These are phyloP conservation scores for Strobilomyces echinocephalus DNA, from an alignment of 768 basidiomycete species.

Conservation along the genomic window DNA sequence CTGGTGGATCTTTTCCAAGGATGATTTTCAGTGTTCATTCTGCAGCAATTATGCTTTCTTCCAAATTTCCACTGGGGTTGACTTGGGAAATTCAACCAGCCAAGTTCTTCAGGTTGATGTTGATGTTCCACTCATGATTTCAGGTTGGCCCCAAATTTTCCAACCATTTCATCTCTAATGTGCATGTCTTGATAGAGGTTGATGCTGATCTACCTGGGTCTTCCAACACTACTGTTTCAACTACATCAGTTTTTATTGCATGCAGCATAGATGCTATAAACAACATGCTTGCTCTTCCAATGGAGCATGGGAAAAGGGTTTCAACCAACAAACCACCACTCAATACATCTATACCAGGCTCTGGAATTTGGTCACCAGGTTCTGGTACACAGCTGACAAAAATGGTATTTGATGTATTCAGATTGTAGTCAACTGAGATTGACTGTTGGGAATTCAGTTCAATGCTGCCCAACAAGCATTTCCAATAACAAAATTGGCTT, in stretches of 20 bases:
- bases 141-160: too few species aligned
- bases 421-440: background rate
- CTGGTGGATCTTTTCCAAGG: background rate
- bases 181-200: too few species aligned
- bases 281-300: background rate
- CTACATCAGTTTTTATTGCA: constrained; percentile 2
- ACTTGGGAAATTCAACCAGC: background rate
- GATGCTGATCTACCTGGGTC: too few species aligned
- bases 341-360: background rate
- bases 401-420: background rate
- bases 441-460: background rate
- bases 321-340: background rate
- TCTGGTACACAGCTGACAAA: too few species aligned
- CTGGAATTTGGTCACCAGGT: constrained; percentile 10
- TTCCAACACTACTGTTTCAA: background rate
- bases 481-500: background rate
- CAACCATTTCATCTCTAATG: too few species aligned
- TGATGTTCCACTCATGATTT: background rate
- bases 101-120: background rate
- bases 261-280: background rate
- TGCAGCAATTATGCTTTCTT: too few species aligned
- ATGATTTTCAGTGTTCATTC: background rate
- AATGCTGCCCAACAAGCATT: background rate
- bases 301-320: background rate
- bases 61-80: background rate